Base-by-base conservation (phyloP, 768 basidiomycete genomes). In the Rhizopogon rudus region DNA sequence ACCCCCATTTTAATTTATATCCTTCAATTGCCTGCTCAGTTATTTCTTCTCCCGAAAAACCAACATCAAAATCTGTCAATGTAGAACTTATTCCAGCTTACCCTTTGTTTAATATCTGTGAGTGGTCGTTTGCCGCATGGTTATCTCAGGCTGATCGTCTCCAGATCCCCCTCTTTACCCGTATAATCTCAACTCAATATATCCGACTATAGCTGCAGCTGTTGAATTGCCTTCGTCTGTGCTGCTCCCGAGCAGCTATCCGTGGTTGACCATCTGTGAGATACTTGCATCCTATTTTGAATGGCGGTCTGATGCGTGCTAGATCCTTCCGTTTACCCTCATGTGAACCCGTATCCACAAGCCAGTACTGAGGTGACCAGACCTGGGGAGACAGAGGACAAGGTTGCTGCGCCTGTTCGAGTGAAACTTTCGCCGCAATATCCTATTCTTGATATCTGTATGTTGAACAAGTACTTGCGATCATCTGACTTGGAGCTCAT, bases 81-180 rank as follows among this genome's bases (percentile, higher is more conserved):
- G 52, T 59, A 29, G 57, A 22, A 28, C 56, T 62, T 8, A 42
- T 53, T 1, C 22, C 56, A 50, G 4, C 41, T 40, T 59, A 67
- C 33, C 60, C 67, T 29, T 39, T 52, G 37, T 54, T 73, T 40
- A 54, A 68, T 54, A 62, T 75, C 7, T 75, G 75, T 76, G 56
- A 60, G 76, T 60, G 20, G 41, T 54, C 41, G 22, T 14, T n/a
- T 14, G 16, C 20, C 20, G 29, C 37, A 7, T 39, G 4, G 25
- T 16, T 28, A 4, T 16, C 44, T 48, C 39, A 56, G 52, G 20
- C 54, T 53, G 17, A 53, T 25, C 39, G 13, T 51, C 17, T 22
- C 48, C 51, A 77, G 76, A 77, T 63, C 64, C 65, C 51, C 59
- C 71, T 52, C 65, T 69, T 44, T 80, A 81, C 63, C 77, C 79